Base-by-base conservation (phyloP, 139 green algal genomes). In the Chlamydomonas incerta region DNA sequence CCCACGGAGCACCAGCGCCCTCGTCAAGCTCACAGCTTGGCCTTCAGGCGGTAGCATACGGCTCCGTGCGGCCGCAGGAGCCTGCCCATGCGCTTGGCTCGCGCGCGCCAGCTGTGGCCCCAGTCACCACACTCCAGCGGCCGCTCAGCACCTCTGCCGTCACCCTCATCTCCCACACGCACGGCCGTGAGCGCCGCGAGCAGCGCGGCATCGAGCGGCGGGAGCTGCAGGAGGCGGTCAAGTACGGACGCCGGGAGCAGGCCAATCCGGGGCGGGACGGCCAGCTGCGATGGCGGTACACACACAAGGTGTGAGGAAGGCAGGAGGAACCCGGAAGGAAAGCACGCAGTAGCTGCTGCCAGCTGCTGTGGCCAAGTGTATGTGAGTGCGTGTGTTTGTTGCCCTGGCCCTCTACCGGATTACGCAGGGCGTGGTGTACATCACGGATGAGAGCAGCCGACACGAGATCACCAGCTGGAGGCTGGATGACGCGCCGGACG, bases 391-490 rank as follows among this genome's bases (percentile, higher is more conserved):
- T n/a, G n/a, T n/a, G n/a, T n/a, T n/a, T n/a, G n/a, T n/a, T n/a
- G n/a, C n/a, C n/a, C n/a, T n/a, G n/a, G n/a, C n/a, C n/a, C n/a
- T n/a, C n/a, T n/a, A n/a, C n/a, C n/a, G n/a, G n/a, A n/a, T n/a
- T n/a, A 23, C 8, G 8, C 24, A 66, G 83, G 85, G 76, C 9
- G 55, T 88, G 13, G 86, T 92, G 26, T 92, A 89, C 89, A 82
- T 92, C 58, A 92, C 89, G 18, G 89, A 92, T 60, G 81, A 76
- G 13, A 86, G 50, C 35, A 84, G 81, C 34, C 83, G 89, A 0
- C 86, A 92, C 67, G 89, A 89, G 74, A 85, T 92, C 50, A 90
- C 88, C 57, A 89, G 80, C 72, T 92, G 89, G 89, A 13, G 41
- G 20, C 23, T 81, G 23, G 66, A 81, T 0, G 79, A 76, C 33